Base-by-base conservation (phyloP, 257 asterid species). In the Scutellaria baicalensis region DNA sequence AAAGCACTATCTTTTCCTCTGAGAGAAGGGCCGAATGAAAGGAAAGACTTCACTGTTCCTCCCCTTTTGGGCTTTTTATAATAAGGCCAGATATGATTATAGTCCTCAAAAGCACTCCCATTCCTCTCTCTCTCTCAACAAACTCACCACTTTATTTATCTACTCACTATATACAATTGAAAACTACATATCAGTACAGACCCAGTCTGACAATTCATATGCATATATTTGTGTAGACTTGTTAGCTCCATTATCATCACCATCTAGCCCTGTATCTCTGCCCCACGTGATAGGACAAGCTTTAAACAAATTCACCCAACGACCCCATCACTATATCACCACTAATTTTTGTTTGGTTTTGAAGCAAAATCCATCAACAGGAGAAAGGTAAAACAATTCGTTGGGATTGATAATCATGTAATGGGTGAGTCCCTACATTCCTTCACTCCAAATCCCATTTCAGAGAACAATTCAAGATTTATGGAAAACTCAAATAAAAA, bases 1-100 rank as follows among this genome's bases (percentile, higher is more conserved):
- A 85, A 80, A 84, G 84, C 87, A 82, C 79, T 76, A 67, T 71
- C 78, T 79, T 81, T 79, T 79, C 55, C 56, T 23, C 70, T 48
- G 42, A 45, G 70, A 47, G 75, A 69, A 66, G 78, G 75, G 75
- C 75, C 71, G 81, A 69, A 42, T 55, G 50, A 59, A 64, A 76
- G 58, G 69, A 79, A 77, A 80, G 70, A 64, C 56, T 52, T 74
- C 69, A 72, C 68, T 75, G 81, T 69, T 48, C 68, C 69, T 67
- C 1, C 69, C 79, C 74, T 76, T 78, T 79, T 76, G 43, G 71
- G 68, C 72, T 58, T 67, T 70, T 71, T 47, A 51, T 42, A 78
- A 60, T 59, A 64, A 79, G 83, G 79, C 75, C 81, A 74, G 75
- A 75, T n/a, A n/a, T 71, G 79, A 61, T 21, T 76, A 14, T 47